These are phyloP conservation scores for Lactarius hengduanensis DNA, from an alignment of 768 basidiomycete species.

Conservation along the genomic window DNA sequence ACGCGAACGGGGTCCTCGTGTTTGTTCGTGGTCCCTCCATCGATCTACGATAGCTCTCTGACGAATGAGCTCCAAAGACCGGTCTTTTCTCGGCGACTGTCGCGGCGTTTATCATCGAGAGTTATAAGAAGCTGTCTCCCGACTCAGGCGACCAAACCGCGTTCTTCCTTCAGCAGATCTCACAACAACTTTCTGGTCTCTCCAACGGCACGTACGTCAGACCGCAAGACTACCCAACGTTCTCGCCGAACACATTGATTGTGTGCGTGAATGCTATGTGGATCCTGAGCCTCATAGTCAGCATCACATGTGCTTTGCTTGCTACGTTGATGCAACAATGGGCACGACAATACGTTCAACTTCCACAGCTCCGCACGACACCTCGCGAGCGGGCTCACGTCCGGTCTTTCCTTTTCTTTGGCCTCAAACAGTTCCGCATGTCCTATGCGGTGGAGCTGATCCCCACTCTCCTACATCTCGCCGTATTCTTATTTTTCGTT, in stretches of 20 bases:
- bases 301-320: constrained; percentile 17
- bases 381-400: constrained; percentile 11
- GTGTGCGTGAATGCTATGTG: constrained; percentile 23
- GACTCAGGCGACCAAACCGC: constrained; percentile 14
- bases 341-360: constrained; percentile 18
- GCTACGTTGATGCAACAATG: constrained; percentile 22
- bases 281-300: constrained; percentile 21
- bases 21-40: not conserved
- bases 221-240: not conserved
- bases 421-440: constrained; percentile 9
- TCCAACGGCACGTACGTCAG: not conserved
- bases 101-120: constrained; percentile 25
- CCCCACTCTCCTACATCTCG: constrained; percentile 20
- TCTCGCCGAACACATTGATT: not conserved
- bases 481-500: constrained; percentile 23
- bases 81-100: constrained; percentile 31
- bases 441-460: constrained; percentile 8
- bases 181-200: constrained; percentile 12
- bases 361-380: constrained; percentile 1
- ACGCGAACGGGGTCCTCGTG: not conserved
- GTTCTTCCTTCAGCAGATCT: constrained; percentile 13
- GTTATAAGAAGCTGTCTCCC: not conserved
- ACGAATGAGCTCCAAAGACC: constrained; percentile 15
- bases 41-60: not conserved
- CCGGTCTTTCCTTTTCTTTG: constrained; percentile 22